phyloP scores from a whole-genome alignment of 2,329 filamentous ascomycete species.

The Torrubiella hemipterigena region DNA sequence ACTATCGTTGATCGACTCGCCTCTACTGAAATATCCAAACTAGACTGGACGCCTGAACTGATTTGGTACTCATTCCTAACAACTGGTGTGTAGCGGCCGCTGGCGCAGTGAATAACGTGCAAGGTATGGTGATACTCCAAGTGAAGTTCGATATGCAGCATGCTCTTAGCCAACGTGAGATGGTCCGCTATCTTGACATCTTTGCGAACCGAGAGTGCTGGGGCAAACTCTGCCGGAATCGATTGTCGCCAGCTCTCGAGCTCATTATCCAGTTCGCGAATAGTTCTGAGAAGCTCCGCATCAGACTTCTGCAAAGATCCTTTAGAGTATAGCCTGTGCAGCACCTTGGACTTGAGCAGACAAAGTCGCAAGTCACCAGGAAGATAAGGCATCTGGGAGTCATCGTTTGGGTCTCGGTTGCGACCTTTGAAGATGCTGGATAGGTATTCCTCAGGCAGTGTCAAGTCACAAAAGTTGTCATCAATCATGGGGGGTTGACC shows the following conservation, averaged over 20 bases:
- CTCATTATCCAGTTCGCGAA: constrained; percentile 44
- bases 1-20: constrained; percentile 42
- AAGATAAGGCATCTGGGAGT: constrained; percentile 17
- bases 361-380: constrained; percentile 36
- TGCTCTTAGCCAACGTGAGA: constrained; percentile 20
- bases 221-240: constrained; percentile 30
- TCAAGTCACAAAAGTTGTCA: constrained; percentile 40
- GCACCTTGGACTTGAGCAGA: constrained; percentile 38
- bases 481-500: constrained; percentile 38
- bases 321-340: constrained; percentile 35
- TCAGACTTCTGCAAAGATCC: constrained; percentile 35
- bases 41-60: constrained; percentile 34
- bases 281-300: constrained; percentile 39
- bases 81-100: constrained; percentile 32
- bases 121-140: constrained; percentile 45
- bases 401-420: constrained; percentile 1
- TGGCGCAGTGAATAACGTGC: constrained; percentile 42
- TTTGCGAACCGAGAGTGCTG: constrained; percentile 28
- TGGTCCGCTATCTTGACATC: constrained; percentile 14
- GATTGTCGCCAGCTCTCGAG: constrained; percentile 42
- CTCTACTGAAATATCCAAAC: constrained; percentile 38
- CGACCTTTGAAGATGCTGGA: constrained; percentile 11
- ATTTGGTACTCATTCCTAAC: constrained; percentile 19
- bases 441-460: constrained; percentile 26
- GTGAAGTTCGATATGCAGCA: constrained; percentile 34